Base-by-base conservation (phyloP, 495 filamentous ascomycete species). In the Aspergillus kassunensis region DNA sequence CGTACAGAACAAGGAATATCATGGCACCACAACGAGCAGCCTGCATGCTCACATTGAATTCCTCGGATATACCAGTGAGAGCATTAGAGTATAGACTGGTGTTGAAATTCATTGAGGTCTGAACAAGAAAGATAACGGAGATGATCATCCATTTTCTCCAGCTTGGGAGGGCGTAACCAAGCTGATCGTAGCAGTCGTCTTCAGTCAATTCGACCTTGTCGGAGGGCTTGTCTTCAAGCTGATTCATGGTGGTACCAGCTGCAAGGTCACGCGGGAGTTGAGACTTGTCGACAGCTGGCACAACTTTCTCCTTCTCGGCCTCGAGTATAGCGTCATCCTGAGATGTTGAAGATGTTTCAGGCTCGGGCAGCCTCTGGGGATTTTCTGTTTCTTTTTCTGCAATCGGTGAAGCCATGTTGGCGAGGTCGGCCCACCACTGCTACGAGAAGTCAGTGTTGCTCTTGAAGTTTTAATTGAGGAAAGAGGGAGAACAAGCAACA, bases 61-160 rank as follows among this genome's bases (percentile, higher is more conserved):
- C 67, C 31, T 78, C 60, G 0, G 73, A 68, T 18, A 85, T 82
- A 9, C 71, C 71, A 4, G 31, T 45, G 33, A 79, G 54, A 23
- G 69, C 79, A 56, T 82, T 81, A 15, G 80, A 77, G 58, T 81
- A 82, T 21, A 82, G 64, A 30, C 72, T 72, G 16, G 78, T 79
- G 55, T 81, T 81, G 65, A 80, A 76, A 55, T 82, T 82, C 71
- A 83, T 83, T 15, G 73, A 79, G 34, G 72, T 70, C 51, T 83
- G 80, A 20, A 82, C 81, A 35, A 71, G 43, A 58, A 80, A 84
- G 62, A 79, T 84, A 55, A 83, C 75, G 36, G 66, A 57, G n/a
- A 86, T 77, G 60, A 84, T 83, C 48, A 66, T 59, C 82, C 81
- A 85, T 58, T 86, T 86, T 45, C 73, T 75, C 60, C 48, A 68